Base-by-base conservation (phyloP, 768 basidiomycete species). In the Leccinum boreale region DNA sequence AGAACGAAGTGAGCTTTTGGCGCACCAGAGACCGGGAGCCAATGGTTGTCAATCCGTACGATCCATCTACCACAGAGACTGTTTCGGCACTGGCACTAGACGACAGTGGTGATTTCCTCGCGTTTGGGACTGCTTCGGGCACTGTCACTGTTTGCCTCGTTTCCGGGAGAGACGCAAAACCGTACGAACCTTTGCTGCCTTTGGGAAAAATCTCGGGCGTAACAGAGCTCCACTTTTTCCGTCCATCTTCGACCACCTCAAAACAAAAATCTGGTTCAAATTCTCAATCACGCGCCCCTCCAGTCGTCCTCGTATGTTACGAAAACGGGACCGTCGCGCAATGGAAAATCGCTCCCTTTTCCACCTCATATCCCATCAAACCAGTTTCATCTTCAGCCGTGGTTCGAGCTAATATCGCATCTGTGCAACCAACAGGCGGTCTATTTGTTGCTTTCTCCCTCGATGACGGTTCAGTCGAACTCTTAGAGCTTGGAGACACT, bases 1-100 rank as follows among this genome's bases (percentile, higher is more conserved):
- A 89, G 64, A 92, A 91, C 66, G 88, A 92, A 68, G 75, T 94
- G 42, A 78, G 79, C 53, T 75, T 92, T 9, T 92, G 90, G 90
- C 77, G 79, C 36, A 74, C 75, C 53, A 78, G 78, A 21, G 71
- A 70, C 21, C 70, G 76, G 42, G 65, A 73, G 9, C 74, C 80
- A 56, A 59, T 79, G 12, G 62, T 73, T 8, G 77, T 90, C 59
- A 82, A 19, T 81, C 77, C 66, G 77, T 80, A 58, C 23, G 47
- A 58, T 4, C 82, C 81, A 2, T 79, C 75, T 31, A 64, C 78
- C 17, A 70, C 75, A 4, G 79, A 80, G 3, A 79, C 81, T 1
- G 59, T 90, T 42, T 87, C 85, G 2, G 79, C 81, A 21, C 74
- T 93, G 21, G 80, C 86, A 1, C 74, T 94, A 17, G 84, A 89